Percentiles rank a stretch among this genome's conserved stretches.
phyloP scores from a whole-genome alignment of 768 basidiomycete genomes.

The Phlebiopsis gigantea region DNA sequence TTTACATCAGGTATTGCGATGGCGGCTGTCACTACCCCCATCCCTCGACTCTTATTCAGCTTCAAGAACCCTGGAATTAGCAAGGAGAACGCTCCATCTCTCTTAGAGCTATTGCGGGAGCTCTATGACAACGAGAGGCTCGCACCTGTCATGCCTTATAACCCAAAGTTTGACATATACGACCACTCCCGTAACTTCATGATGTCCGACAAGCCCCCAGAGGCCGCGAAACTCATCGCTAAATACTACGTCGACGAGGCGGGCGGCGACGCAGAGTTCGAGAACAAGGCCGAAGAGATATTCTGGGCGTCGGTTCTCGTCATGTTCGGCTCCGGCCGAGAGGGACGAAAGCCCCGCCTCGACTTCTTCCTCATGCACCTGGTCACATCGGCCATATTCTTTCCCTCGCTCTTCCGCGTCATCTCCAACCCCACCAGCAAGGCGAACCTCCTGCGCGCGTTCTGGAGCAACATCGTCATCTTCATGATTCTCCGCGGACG shows the following conservation, averaged over 20 bases:
- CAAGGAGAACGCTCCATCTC: too few species aligned
- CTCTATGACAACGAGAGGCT: conserved; percentile 45
- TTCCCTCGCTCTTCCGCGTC: conserved; percentile 36
- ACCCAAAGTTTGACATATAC: conserved; percentile 36
- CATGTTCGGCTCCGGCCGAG: conserved; percentile 40
- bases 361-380: conserved; percentile 60
- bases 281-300: conserved; percentile 43
- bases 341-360: conserved; percentile 42
- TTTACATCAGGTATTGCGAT: too few species aligned
- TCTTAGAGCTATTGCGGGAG: conserved; percentile 47
- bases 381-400: conserved; percentile 46
- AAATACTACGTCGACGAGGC: conserved; percentile 33
- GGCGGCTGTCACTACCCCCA: too few species aligned
- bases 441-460: conserved; percentile 39
- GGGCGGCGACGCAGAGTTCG: conserved; percentile 30
- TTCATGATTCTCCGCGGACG: conserved; percentile 39
- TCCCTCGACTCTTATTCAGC: too few species aligned
- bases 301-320: conserved; percentile 46
- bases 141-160: conserved; percentile 46
- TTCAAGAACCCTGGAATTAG: too few species aligned
- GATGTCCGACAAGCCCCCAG: conserved; percentile 34
- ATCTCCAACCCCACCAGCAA: conserved; percentile 31
- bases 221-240: conserved; percentile 39
- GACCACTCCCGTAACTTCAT: conserved; percentile 31
- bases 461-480: conserved; percentile 34